Percentiles rank a stretch among this genome's conserved stretches.
Evolutionary conservation across 1,284 basidiomycete species (phyloP).

Genomic region (Ceratobasidium sp.): DNA sequence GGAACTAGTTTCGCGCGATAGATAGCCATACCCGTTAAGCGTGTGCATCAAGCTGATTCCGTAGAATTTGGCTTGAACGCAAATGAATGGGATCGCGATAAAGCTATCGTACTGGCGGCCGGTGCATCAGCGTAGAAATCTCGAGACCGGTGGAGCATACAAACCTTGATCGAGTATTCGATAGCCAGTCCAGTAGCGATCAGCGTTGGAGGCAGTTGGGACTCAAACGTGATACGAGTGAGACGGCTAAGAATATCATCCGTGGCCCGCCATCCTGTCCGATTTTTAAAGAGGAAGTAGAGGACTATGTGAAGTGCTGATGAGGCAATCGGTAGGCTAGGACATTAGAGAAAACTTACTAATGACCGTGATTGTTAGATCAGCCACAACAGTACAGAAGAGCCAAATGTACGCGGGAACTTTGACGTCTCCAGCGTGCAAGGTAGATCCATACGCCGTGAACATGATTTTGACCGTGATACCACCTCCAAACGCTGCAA

Average conservation of each 20-base stretch:
- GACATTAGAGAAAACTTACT: background rate
- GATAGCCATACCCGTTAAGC: conserved; percentile 11
- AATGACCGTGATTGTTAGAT: conserved; percentile 33
- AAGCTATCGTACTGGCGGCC: conserved; percentile 21
- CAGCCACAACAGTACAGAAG: conserved; percentile 30
- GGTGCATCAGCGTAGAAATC: background rate
- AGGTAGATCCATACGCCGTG: conserved; percentile 4
- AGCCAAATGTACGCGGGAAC: conserved; percentile 38
- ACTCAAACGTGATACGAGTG: conserved; percentile 36
- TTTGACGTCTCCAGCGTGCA: conserved; percentile 36
- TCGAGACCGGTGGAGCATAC: background rate
- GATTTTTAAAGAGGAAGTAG: conserved; percentile 16
- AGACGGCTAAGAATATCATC: conserved; percentile 23
- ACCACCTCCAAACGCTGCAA: conserved; percentile 34
- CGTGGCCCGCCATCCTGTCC: conserved; percentile 23
- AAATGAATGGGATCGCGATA: conserved; percentile 31
- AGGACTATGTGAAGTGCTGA: background rate
- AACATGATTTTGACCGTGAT: conserved; percentile 34
- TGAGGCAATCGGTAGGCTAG: background rate
- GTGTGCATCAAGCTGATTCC: conserved; percentile 34
- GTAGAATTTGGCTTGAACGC: conserved; percentile 35
- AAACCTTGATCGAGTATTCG: conserved; percentile 36
- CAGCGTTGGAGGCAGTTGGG: conserved; percentile 34
- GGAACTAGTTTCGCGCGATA: background rate
- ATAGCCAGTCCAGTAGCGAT: conserved; percentile 34